Base-by-base conservation (phyloP, 108 stramenopile genomes). In the Conticribra weissflogii region DNA sequence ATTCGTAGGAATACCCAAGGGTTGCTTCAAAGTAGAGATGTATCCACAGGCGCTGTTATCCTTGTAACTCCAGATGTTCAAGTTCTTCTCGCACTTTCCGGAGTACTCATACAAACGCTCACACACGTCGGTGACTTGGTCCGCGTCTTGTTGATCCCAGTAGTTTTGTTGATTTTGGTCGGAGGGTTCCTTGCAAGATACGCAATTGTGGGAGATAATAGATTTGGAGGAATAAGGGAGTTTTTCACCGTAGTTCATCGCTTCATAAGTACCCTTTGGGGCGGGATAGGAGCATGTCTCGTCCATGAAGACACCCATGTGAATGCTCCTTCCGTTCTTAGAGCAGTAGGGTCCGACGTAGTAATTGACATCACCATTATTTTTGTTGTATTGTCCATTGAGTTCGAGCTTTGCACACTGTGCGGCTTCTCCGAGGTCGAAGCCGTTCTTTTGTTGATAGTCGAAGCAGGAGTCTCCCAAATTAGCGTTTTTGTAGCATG, bases 11-110 rank as follows among this genome's bases (percentile, higher is more conserved):
- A 66, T 15, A 7, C 48, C 1, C 27, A 29, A 32, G 15, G 63
- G 17, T 14, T 25, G 28, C 51, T 63, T 54, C 34, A 78, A 49
- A 28, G 24, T 65, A 34, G 65, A 52, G 47, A 78, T 55, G 48
- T 64, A 78, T 8, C 68, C 72, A 59, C 87, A 89, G 57, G 74
- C 85, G 34, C 59, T 41, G 59, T 85, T 79, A 55, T 72, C 56
- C 32, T 65, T 70, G 76, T 86, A 84, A 47, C 75, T 68, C 44
- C 61, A 71, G 50, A 55, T 22, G 16, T 88, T 85, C 44, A 90
- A 82, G 25, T 63, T 65, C 59, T 76, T 69, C 63, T 94, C 93
- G 74, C 93, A 94, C 85, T 94, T 94, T 67, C 85, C 93, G 25
- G 90, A 71, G 22, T 27, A 64, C 23, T 88, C 84, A 64, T 94